A percentile compares a stretch with the other conserved stretches of the same genome.
phyloP scores from a whole-genome alignment of 129 eudicot genomes.

The Mikania micrantha region DNA sequence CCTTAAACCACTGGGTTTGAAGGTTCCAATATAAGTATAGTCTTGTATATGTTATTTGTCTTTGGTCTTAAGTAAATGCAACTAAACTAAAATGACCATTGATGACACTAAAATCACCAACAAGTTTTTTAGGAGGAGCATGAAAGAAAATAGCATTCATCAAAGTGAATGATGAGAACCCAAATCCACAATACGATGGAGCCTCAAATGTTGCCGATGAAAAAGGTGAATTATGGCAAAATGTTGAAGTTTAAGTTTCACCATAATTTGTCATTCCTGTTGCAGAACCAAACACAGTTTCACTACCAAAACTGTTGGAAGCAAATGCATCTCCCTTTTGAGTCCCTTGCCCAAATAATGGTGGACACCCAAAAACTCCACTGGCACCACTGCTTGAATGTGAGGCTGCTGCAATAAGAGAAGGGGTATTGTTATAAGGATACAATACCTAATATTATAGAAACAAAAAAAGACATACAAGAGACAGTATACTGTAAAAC shows the following conservation, averaged over 20 bases:
- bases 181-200: not conserved
- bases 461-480: not conserved
- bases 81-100: too few species aligned
- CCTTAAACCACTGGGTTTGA: too few species aligned
- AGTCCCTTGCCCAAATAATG: not conserved
- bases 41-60: too few species aligned
- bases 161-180: not conserved
- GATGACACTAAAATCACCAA: too few species aligned
- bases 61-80: too few species aligned
- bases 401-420: constrained; percentile 11
- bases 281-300: not conserved
- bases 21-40: too few species aligned
- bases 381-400: constrained; percentile 6
- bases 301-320: not conserved
- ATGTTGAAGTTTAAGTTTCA: not conserved
- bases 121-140: too few species aligned
- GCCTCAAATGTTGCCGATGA: not conserved
- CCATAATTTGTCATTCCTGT: not conserved
- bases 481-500: not conserved
- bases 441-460: not conserved
- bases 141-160: not conserved
- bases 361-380: too few species aligned
- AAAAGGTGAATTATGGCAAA: not conserved
- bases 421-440: not conserved
- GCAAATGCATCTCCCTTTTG: not conserved